Evolutionary conservation across 129 eudicot genomes (phyloP), one percentile per base, ranked within the genome.

Genomic region (Saussurea involucrata): DNA sequence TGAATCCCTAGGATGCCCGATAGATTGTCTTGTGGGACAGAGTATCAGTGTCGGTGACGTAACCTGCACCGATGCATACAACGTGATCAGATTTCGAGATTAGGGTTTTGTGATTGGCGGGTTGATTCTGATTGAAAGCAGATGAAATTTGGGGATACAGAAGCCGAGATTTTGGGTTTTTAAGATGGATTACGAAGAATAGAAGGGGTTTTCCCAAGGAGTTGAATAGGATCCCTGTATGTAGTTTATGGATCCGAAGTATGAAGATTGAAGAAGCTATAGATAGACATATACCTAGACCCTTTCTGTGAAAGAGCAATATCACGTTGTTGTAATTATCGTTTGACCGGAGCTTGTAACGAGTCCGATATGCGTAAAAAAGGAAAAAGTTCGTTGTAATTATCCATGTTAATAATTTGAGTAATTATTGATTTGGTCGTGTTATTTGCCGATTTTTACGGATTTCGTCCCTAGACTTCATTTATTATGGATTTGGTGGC

Each of bases 101-200:
- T 71, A 78, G 77, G 64, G 77, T 61, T 70, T 25, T 42, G 66
- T 42, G 69, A 34, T 68, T 53, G 58, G 21, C 29, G 65, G 65
- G 71, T 78, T 37, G 65, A 76, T 67, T 63, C 13, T 22, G 79
- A 76, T 66, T 31, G 20, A 7, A 10, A 32, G 6, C 72, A 68
- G 72, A 58, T 73, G 66, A 58, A 58, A 32, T 61, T 71, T 42
- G 2, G 11, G 60, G 76, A 74, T 60, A 24, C 53, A 69, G 49
- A 69, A 60, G 76, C 36, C 17, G 37, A 78, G 77, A 61, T 71
- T 70, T 78, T 60, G 76, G 77, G 82, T 27, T 78, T 71, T 78
- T 72, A 18, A 76, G 73, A 66, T 66, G 72, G 22, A 65, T 40
- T 46, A 3, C 11, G 78, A 37, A 17, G 31, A 27, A 33, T 5